Percentiles rank a stretch among this genome's conserved stretches.
These are phyloP conservation scores for Pyrus bretschneideri DNA, from an alignment of 306 rosid genomes.

Conservation along the genomic window DNA sequence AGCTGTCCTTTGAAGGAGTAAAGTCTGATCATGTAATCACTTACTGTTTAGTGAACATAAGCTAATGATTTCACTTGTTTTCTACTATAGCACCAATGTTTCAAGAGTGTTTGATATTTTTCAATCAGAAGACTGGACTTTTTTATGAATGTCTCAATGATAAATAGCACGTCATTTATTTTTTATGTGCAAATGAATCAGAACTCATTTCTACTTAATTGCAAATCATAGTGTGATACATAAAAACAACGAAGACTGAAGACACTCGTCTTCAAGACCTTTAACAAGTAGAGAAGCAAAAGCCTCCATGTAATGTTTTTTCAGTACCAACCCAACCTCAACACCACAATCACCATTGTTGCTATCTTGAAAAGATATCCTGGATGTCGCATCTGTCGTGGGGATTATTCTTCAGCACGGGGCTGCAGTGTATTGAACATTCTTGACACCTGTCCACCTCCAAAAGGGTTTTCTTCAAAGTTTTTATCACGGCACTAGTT, in stretches of 20 bases:
- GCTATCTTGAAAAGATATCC: background rate
- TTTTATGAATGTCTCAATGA: too few relatives aligned
- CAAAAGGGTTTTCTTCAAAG: background rate
- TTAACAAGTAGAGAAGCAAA: background rate
- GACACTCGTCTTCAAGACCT: background rate
- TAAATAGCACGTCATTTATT: too few relatives aligned
- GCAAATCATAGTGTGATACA: too few relatives aligned
- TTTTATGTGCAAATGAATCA: too few relatives aligned
- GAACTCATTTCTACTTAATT: too few relatives aligned
- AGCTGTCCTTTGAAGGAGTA: too few relatives aligned
- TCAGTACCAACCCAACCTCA: background rate
- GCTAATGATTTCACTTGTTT: too few relatives aligned
- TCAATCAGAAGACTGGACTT: too few relatives aligned
- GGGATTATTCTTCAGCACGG: background rate
- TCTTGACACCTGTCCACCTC: background rate
- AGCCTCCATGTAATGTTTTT: background rate
- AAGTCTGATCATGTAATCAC: too few relatives aligned
- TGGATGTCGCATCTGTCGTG: background rate
- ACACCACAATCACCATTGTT: background rate
- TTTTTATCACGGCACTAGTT: background rate
- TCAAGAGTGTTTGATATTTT: too few relatives aligned
- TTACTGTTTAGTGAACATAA: too few relatives aligned
- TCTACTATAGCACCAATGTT: too few relatives aligned
- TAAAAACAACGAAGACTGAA: background rate
- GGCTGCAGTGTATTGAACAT: background rate